Percentiles rank a stretch among this genome's conserved stretches.
phyloP scores from a whole-genome alignment of 345 rosid genomes.

The Heritiera fomes region DNA sequence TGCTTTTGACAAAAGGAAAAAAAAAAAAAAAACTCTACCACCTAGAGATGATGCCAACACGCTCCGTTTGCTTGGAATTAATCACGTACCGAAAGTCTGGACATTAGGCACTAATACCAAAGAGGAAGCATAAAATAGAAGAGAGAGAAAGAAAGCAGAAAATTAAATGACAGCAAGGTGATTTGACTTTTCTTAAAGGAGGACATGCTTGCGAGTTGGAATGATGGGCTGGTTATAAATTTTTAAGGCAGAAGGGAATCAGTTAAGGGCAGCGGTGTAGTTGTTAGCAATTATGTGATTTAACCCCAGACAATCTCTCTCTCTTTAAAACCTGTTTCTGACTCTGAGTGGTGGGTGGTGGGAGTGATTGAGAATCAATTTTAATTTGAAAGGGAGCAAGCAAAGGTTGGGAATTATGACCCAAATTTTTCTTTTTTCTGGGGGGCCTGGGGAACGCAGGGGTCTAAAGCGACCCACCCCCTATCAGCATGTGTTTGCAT shows the following conservation, averaged over 20 bases:
- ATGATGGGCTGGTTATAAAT: slow-evolving; percentile 5
- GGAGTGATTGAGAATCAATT: slow-evolving; percentile 27
- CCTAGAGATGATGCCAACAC: background rate
- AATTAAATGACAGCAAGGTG: background rate
- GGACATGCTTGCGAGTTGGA: slow-evolving; percentile 9
- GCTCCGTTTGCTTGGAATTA: background rate
- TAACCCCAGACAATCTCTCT: background rate
- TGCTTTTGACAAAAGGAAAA: slow-evolving; percentile 2
- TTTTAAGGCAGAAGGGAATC: background rate
- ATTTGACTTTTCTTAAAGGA: background rate
- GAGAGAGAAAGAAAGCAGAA: background rate
- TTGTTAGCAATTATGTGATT: slow-evolving; percentile 25
- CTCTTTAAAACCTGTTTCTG: slow-evolving; percentile 6
- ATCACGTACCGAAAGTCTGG: slow-evolving; percentile 15
- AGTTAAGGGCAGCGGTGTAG: background rate
- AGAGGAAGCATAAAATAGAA: background rate
- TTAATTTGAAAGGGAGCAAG: slow-evolving; percentile 15
- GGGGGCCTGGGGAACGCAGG: slow-evolving; percentile 6
- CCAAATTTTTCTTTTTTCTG: too few species aligned
- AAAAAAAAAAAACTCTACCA: background rate
- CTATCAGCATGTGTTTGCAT: slow-evolving; percentile 1
- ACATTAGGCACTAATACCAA: slow-evolving; percentile 13
- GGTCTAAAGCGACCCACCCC: slow-evolving; percentile 28
- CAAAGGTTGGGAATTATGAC: slow-evolving; percentile 17
- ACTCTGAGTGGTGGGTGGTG: slow-evolving; percentile 29